Conservation (phyloP, 768 basidiomycete genomes). For the Leccinum olivaceopallidum region DNA sequence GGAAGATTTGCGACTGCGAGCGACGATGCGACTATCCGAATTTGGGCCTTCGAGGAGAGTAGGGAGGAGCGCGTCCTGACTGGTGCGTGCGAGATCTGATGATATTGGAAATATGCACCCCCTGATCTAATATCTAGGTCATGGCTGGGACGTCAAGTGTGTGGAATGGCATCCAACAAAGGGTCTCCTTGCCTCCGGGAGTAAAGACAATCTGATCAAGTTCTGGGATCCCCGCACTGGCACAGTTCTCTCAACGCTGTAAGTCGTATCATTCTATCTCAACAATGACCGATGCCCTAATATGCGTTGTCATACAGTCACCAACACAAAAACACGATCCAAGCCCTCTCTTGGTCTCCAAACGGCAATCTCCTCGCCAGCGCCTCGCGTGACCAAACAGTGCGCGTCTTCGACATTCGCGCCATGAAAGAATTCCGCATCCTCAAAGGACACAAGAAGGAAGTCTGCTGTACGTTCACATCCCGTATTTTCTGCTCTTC, state of each 20-base stretch:
- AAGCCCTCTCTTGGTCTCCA: slow-evolving; percentile 90
- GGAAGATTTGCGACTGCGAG: slow-evolving; percentile 91
- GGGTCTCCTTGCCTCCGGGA: slow-evolving; percentile 91
- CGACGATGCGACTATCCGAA: slow-evolving; percentile 91
- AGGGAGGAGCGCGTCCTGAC: slow-evolving; percentile 86
- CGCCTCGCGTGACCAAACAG: slow-evolving; percentile 91
- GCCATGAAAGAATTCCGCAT: slow-evolving; percentile 95
- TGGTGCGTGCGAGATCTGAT: slow-evolving; percentile 42
- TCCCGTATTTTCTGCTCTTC: neutral
- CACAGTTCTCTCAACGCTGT: slow-evolving; percentile 89
- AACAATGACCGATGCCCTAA: neutral
- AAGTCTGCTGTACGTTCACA: slow-evolving; percentile 83
- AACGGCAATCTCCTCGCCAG: slow-evolving; percentile 94
- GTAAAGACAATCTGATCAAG: slow-evolving; percentile 97
- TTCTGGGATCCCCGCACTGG: slow-evolving; percentile 99
- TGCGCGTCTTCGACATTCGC: slow-evolving; percentile 96
- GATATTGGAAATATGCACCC: neutral
- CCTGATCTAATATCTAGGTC: slow-evolving; percentile 56
- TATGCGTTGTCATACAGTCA: slow-evolving; percentile 63
- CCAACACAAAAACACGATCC: slow-evolving; percentile 96
- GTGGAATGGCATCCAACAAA: slow-evolving; percentile 99
- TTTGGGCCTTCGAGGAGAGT: slow-evolving; percentile 94
- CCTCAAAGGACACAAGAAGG: slow-evolving; percentile 96
- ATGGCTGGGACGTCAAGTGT: slow-evolving; percentile 98
- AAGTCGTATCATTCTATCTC: slow-evolving; percentile 28